Conservation (phyloP, 2,329 filamentous ascomycete species). For the Phyllosticta citribraziliensis region DNA sequence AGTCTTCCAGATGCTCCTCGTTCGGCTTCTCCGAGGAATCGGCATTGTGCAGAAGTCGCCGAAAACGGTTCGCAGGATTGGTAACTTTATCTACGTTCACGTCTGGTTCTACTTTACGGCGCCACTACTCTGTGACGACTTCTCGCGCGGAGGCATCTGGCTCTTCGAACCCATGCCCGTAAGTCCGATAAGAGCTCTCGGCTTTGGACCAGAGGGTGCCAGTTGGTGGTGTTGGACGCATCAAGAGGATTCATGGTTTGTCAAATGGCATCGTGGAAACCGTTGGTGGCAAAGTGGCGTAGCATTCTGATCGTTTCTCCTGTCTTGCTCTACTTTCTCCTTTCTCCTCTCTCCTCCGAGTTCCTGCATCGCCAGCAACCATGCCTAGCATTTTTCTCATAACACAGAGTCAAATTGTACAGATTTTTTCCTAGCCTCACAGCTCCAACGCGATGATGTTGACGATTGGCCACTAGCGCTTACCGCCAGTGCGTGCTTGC, state of each 20-base stretch:
- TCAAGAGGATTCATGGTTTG: slow-evolving; percentile 25
- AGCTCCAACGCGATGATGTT: background rate
- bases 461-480: background rate
- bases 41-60: slow-evolving; percentile 34
- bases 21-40: slow-evolving; percentile 23
- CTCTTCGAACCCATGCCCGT: slow-evolving; percentile 73
- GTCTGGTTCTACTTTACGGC: slow-evolving; percentile 61
- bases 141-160: slow-evolving; percentile 65
- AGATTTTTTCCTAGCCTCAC: background rate
- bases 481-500: background rate
- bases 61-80: slow-evolving; percentile 35
- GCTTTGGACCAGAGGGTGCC: slow-evolving; percentile 52
- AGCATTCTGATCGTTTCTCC: slow-evolving; percentile 23
- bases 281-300: slow-evolving; percentile 55
- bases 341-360: background rate
- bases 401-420: background rate
- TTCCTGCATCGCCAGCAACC: background rate
- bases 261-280: slow-evolving; percentile 50
- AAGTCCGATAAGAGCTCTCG: slow-evolving; percentile 57
- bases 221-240: slow-evolving; percentile 57
- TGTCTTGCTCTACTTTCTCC: background rate
- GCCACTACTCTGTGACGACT: slow-evolving; percentile 62
- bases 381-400: background rate
- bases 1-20: slow-evolving; percentile 44
- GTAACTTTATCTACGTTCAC: slow-evolving; percentile 54